Percentiles rank a stretch among this genome's conserved stretches.
Conservation (phyloP, 345 rosid genomes). For the Syzygium oleosum region DNA sequence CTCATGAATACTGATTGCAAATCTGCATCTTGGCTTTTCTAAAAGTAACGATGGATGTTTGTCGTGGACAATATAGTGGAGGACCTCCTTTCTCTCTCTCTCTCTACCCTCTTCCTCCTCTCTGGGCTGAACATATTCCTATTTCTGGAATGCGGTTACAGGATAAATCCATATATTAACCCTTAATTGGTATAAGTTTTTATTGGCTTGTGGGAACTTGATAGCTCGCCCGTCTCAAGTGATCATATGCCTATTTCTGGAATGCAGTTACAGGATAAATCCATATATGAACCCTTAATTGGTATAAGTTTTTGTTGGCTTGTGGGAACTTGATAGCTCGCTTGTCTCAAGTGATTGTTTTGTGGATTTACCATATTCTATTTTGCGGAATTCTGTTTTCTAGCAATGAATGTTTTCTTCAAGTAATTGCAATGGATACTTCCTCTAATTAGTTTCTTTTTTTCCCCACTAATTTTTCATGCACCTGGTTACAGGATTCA, state of each 20-base stretch:
- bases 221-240: background rate
- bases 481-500: constrained; percentile 42
- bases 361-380: background rate
- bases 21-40: background rate
- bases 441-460: background rate
- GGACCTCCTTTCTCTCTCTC: background rate
- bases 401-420: background rate
- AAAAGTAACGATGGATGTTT: background rate
- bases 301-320: background rate
- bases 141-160: background rate
- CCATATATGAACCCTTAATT: background rate
- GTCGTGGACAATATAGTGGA: background rate
- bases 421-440: background rate
- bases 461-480: background rate
- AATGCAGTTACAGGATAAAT: too few relatives aligned
- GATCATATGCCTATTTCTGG: background rate
- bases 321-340: background rate
- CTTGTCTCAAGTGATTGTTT: background rate
- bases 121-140: background rate
- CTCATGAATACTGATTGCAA: background rate
- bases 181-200: background rate
- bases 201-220: background rate
- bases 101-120: background rate
- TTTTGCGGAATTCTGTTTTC: background rate
- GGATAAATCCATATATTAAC: background rate